Base-by-base conservation (phyloP, 2,329 filamentous ascomycete species). In the Colletotrichum caudatum region DNA sequence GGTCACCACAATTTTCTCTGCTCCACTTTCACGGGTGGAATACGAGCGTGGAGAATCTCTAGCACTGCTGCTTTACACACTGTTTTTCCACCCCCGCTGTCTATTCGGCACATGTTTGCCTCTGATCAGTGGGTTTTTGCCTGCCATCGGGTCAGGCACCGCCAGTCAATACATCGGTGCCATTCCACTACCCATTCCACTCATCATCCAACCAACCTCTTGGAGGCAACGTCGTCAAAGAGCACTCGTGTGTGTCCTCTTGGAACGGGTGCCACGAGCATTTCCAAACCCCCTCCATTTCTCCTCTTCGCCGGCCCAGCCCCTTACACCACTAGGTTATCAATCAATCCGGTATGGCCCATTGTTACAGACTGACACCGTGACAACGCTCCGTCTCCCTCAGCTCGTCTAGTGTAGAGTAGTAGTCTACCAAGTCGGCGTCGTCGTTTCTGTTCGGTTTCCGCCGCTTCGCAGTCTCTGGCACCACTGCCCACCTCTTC, bases 401-500 rank as follows among this genome's bases (percentile, higher is more conserved):
- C 64, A 35, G 60, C 50, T 35, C 41, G 57, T 57, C 56, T 48
- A 57, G n/a, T 48, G 46, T 23, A 48, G 9, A 48, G 46, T 23
- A 23, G n/a, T n/a, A 11, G 41, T 20, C 14, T n/a, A n/a, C 18
- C 14, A 46, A 69, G 37, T 65, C 59, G 53, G 4, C 29, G n/a
- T n/a, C 33, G 60, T 62, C 35, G 64, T 71, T 35, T 68, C 65
- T 69, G 39, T 69, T 63, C 64, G 54, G 69, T 72, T 72, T 69
- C 65, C 39, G 59, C 60, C 33, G 65, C 60, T 56, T 64, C 59
- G 44, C 20, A 50, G 53, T 56, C 18, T 54, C 44, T 64, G 54
- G 69, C 48, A 44, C 54, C 18, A 54, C 64, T 46, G 35, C 50
- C 44, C 57, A 39, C 59, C 46, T 59, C 33, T 23, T 23, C 53